phyloP scores from a whole-genome alignment of 148 eudicot species.

The Polygonum aviculare region DNA sequence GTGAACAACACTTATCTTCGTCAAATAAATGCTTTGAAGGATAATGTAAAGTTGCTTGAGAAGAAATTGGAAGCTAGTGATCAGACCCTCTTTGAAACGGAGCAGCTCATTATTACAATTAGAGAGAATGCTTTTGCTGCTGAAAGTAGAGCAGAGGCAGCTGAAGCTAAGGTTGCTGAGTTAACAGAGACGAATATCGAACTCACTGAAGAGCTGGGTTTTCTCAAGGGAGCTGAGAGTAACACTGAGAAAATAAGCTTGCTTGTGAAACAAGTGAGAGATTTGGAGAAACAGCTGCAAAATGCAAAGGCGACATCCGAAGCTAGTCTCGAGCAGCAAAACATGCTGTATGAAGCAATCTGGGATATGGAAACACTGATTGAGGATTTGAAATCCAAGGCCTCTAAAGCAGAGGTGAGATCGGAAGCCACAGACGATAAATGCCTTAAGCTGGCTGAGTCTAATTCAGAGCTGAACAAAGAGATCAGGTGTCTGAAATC shows the following conservation, averaged over 20 bases:
- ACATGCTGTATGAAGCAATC: slow-evolving; percentile 82
- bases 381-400: slow-evolving; percentile 84
- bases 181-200: slow-evolving; percentile 65
- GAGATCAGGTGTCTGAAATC: slow-evolving; percentile 39
- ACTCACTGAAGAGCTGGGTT: slow-evolving; percentile 67
- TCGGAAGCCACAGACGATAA: slow-evolving; percentile 57
- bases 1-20: slow-evolving; percentile 25
- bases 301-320: slow-evolving; percentile 63
- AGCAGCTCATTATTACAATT: slow-evolving; percentile 32
- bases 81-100: slow-evolving; percentile 44
- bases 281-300: slow-evolving; percentile 51
- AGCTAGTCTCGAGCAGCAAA: slow-evolving; percentile 82
- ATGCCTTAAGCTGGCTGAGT: slow-evolving; percentile 48
- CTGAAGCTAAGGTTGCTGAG: slow-evolving; percentile 52
- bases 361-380: slow-evolving; percentile 99
- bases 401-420: slow-evolving; percentile 49
- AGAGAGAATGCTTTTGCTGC: slow-evolving; percentile 37
- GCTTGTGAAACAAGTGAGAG: slow-evolving; percentile 70
- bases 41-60: slow-evolving; percentile 42
- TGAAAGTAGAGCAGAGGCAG: slow-evolving; percentile 53
- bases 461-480: slow-evolving; percentile 45
- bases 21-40: slow-evolving; percentile 31
- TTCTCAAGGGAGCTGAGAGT: slow-evolving; percentile 55
- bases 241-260: slow-evolving; percentile 54
- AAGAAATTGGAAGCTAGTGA: slow-evolving; percentile 37